Percentiles rank a stretch among this genome's conserved stretches.
phyloP scores from a whole-genome alignment of 2,329 filamentous ascomycete species.

The Aschersonia sp. region DNA sequence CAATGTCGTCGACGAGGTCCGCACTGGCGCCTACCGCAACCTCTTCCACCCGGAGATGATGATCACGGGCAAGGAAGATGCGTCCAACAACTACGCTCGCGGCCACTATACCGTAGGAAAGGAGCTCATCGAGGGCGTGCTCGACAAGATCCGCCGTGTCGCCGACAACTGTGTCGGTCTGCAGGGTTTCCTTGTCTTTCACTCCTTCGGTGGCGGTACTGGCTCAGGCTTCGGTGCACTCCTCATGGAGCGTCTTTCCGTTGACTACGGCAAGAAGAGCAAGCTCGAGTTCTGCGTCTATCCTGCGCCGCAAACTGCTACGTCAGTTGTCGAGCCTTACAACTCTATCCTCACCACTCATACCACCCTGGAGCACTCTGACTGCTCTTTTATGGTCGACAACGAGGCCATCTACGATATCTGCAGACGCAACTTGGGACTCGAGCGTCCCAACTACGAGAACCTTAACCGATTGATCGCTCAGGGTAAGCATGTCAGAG shows the following conservation, averaged over 20 bases:
- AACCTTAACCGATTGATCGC: constrained; percentile 98
- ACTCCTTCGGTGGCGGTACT: constrained; percentile 98
- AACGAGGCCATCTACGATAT: constrained; percentile 99
- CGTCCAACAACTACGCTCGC: constrained; percentile 99
- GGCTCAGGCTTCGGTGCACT: constrained; percentile 97
- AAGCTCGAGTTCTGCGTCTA: constrained; percentile 99
- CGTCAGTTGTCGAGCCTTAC: constrained; percentile 97
- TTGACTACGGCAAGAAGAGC: constrained; percentile 99
- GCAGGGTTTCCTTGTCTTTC: constrained; percentile 98
- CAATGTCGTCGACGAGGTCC: constrained; percentile 98
- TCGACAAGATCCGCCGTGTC: constrained; percentile 95
- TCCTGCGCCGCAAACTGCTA: constrained; percentile 91
- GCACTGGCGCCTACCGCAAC: constrained; percentile 88
- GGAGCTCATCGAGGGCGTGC: constrained; percentile 95
- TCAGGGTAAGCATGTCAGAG: constrained; percentile 54
- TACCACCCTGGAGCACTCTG: constrained; percentile 97
- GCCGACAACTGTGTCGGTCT: constrained; percentile 97
- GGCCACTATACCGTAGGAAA: constrained; percentile 99
- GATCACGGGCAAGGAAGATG: constrained; percentile 99
- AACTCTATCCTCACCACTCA: constrained; percentile 99
- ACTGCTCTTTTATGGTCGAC: constrained; percentile 99
- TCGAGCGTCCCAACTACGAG: constrained; percentile 96
- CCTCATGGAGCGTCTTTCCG: constrained; percentile 95
- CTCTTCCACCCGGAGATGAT: constrained; percentile 99
- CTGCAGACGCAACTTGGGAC: constrained; percentile 92